Evolutionary conservation across 371 early-diverging fungal species (phyloP).

Genomic region (Rhizopus sp.): DNA sequence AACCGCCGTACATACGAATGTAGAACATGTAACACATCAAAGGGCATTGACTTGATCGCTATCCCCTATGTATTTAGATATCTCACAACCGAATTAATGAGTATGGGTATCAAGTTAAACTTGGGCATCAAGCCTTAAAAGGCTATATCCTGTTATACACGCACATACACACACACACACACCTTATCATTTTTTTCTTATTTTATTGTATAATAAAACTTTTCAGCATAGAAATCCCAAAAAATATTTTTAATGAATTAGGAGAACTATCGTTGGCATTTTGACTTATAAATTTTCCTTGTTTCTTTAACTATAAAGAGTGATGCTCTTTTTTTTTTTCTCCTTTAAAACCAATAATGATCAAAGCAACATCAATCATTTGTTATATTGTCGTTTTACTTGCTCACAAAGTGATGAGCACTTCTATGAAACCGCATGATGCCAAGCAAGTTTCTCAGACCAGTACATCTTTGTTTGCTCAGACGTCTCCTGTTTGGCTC

Average conservation of each 20-base stretch:
- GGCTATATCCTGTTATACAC: not conserved
- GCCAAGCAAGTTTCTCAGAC: not conserved
- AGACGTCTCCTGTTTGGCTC: constrained; percentile 38
- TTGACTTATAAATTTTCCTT: constrained; percentile 14
- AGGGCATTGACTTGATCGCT: constrained; percentile 86
- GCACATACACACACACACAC: not conserved
- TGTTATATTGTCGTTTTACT: not conserved
- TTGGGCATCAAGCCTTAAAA: constrained; percentile 62
- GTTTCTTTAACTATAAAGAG: not conserved
- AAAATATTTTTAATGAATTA: constrained; percentile 7
- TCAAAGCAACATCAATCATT: not conserved
- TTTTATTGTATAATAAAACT: constrained; percentile 1
- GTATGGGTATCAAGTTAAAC: constrained; percentile 83
- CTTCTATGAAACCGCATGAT: not conserved
- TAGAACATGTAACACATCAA: constrained; percentile 70
- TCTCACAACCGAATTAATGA: constrained; percentile 94
- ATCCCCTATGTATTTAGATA: constrained; percentile 99
- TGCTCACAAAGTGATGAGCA: not conserved
- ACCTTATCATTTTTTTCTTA: not conserved
- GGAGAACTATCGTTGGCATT: constrained; percentile 5
- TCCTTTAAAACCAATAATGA: not conserved
- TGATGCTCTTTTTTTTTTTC: not conserved
- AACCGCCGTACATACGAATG: constrained; percentile 70
- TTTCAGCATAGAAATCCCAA: not conserved
- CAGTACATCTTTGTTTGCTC: constrained; percentile 7